Evolutionary conservation across 1,284 basidiomycete species (phyloP).

Genomic region (Sporisorium exsertum): DNA sequence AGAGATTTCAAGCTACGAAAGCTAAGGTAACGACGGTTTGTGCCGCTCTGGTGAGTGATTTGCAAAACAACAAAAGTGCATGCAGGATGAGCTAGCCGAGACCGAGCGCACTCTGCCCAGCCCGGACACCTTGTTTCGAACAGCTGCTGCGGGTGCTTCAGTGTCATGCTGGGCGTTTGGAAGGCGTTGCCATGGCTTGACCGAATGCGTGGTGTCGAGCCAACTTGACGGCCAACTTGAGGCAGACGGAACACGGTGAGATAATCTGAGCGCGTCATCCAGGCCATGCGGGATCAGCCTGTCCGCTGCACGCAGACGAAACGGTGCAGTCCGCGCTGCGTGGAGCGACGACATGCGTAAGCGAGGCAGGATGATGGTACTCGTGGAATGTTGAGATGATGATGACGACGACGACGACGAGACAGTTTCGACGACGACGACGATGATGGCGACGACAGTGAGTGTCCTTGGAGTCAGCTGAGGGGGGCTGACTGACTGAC

Average conservation of each 20-base stretch:
- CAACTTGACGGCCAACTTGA: too few species aligned
- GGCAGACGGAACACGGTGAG: background rate
- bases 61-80: background rate
- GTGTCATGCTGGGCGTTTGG: too few species aligned
- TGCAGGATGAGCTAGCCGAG: background rate
- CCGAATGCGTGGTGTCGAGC: too few species aligned
- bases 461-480: too few species aligned
- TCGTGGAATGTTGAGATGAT: slow-evolving; percentile 23
- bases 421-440: background rate
- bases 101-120: background rate
- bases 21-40: background rate
- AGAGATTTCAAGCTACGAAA: too few species aligned
- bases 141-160: too few species aligned
- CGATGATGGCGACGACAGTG: background rate
- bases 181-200: too few species aligned
- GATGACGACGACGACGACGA: background rate
- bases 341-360: background rate
- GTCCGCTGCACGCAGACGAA: background rate
- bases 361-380: background rate
- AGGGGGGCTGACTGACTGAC: too few species aligned
- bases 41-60: too few species aligned
- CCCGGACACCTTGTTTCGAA: background rate
- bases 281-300: slow-evolving; percentile 3
- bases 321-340: background rate
- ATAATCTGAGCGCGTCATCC: too few species aligned